These are phyloP conservation scores for Kodamaea alishanica DNA, from an alignment of 1,139 yeast genomes.

Conservation along the genomic window DNA sequence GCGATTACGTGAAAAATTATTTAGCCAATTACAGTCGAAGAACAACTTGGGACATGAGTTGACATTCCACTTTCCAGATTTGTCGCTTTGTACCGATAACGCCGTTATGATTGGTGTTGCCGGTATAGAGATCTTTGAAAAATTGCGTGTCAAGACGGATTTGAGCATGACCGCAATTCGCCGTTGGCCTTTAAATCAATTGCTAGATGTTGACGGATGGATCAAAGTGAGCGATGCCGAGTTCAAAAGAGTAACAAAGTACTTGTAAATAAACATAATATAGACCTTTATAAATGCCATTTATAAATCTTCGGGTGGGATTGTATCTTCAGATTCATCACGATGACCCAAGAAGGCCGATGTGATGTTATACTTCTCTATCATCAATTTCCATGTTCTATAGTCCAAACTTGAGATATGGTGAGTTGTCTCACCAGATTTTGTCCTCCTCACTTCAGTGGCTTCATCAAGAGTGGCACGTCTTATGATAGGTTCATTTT, in stretches of 20 bases:
- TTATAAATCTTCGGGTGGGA: constrained; percentile 19
- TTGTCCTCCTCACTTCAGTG: constrained; percentile 14
- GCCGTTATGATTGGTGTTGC: constrained; percentile 98
- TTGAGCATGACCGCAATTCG: constrained; percentile 56
- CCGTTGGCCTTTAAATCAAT: constrained; percentile 68
- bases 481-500: constrained; percentile 38
- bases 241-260: constrained; percentile 6
- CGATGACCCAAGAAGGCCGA: constrained; percentile 52
- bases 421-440: constrained; percentile 40
- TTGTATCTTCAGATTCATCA: constrained; percentile 28
- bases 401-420: constrained; percentile 70
- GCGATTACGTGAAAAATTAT: constrained; percentile 51
- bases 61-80: constrained; percentile 60
- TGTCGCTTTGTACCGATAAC: constrained; percentile 83
- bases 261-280: not conserved
- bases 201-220: constrained; percentile 54
- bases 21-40: constrained; percentile 24
- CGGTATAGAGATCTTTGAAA: constrained; percentile 80
- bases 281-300: not conserved
- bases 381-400: constrained; percentile 56
- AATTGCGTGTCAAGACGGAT: constrained; percentile 43
- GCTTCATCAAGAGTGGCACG: constrained; percentile 15
- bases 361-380: constrained; percentile 48
- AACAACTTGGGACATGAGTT: constrained; percentile 12
- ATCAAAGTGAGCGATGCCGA: constrained; percentile 16